These are phyloP conservation scores for Cornus kousa DNA, from an alignment of 148 eudicot species.

Conservation along the genomic window DNA sequence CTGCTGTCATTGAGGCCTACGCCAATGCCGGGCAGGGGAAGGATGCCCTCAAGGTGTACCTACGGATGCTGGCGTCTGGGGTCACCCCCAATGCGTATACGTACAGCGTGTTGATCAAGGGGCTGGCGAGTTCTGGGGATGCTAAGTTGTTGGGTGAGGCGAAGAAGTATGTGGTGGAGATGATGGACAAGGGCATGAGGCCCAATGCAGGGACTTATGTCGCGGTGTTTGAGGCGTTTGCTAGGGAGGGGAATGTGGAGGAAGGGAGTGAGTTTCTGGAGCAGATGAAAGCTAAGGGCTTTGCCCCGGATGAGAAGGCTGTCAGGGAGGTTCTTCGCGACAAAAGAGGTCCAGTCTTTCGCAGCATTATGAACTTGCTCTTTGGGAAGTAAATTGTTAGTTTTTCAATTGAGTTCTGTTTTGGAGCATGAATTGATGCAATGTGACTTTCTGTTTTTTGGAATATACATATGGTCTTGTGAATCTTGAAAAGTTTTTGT, in stretches of 20 bases:
- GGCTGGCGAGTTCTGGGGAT: constrained; percentile 34
- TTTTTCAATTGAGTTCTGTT: neutral
- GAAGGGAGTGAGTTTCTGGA: constrained; percentile 52
- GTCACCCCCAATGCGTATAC: constrained; percentile 70
- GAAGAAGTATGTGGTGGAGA: constrained; percentile 61
- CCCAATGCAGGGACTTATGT: constrained; percentile 47
- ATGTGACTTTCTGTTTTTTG: neutral
- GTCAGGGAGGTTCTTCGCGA: constrained; percentile 52
- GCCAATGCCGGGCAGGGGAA: constrained; percentile 54
- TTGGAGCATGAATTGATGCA: neutral
- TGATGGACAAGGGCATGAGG: constrained; percentile 62
- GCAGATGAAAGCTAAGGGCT: constrained; percentile 52
- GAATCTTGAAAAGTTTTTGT: neutral
- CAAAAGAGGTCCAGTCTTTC: constrained; percentile 41
- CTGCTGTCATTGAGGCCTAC: constrained; percentile 79
- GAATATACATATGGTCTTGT: neutral
- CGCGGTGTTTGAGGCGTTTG: constrained; percentile 53
- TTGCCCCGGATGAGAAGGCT: constrained; percentile 44
- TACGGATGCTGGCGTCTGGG: constrained; percentile 54
- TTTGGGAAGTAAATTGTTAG: constrained; percentile 34
- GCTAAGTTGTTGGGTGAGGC: constrained; percentile 45
- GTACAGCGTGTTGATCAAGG: constrained; percentile 56
- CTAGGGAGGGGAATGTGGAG: constrained; percentile 44
- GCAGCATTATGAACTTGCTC: constrained; percentile 44
- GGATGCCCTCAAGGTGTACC: constrained; percentile 47